Conservation (phyloP, 2,329 filamentous ascomycete genomes). For the Claviceps maximensis region DNA sequence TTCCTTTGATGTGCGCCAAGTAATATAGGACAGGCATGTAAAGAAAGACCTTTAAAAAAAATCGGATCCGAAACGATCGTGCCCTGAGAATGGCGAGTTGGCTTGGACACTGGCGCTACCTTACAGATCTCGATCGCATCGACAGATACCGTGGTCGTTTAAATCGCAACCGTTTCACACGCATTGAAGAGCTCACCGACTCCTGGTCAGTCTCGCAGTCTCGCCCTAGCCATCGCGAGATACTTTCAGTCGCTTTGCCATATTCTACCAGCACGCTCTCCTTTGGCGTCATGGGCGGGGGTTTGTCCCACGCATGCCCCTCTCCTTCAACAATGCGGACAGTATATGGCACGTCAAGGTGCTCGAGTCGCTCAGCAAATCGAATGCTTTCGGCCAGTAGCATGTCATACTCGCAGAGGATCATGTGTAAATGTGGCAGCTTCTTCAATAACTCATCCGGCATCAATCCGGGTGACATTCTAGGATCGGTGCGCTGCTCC, state of each 20-base stretch:
- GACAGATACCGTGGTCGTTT: constrained; percentile 19
- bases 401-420: constrained; percentile 54
- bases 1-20: background rate
- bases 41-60: background rate
- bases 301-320: constrained; percentile 37
- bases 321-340: constrained; percentile 32
- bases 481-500: constrained; percentile 35
- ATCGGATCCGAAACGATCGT: background rate
- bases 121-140: constrained; percentile 20
- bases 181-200: constrained; percentile 20
- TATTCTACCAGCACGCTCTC: constrained; percentile 33
- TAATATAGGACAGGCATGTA: no score
- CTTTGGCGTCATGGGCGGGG: constrained; percentile 30
- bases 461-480: constrained; percentile 45
- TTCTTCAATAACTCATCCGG: constrained; percentile 37
- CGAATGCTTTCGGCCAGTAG: constrained; percentile 45
- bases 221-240: constrained; percentile 29
- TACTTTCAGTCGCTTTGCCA: constrained; percentile 26
- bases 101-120: constrained; percentile 6
- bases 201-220: constrained; percentile 23
- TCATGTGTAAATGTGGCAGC: constrained; percentile 41
- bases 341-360: constrained; percentile 19
- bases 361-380: constrained; percentile 44
- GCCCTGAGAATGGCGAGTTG: background rate
- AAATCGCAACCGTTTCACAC: constrained; percentile 18